A percentile compares a stretch with the other conserved stretches of the same genome.
Conservation (phyloP, 805 yeast species). For the Hemisphaericaspora nanyangensis region DNA sequence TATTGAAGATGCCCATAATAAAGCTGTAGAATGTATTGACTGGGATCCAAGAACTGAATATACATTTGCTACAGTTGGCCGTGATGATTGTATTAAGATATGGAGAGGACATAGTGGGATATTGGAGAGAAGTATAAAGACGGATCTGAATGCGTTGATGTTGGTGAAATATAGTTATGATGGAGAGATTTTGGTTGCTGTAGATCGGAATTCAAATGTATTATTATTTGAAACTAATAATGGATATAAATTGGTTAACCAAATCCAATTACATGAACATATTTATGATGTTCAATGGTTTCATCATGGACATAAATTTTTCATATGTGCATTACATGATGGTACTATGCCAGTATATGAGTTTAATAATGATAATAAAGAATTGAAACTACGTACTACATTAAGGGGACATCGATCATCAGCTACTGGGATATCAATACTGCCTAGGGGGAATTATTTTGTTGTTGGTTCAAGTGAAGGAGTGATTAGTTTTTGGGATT, state of each 20-base stretch:
- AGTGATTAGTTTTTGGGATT: slow-evolving; percentile 47
- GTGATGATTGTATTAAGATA: slow-evolving; percentile 42
- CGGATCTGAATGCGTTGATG: slow-evolving; percentile 14
- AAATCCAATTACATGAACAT: slow-evolving; percentile 19
- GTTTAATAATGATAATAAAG: slow-evolving; percentile 5
- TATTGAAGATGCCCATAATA: slow-evolving; percentile 39
- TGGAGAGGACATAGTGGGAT: slow-evolving; percentile 42
- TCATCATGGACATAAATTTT: slow-evolving; percentile 31
- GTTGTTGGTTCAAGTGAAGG: slow-evolving; percentile 59
- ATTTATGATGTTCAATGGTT: slow-evolving; percentile 46
- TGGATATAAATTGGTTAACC: slow-evolving; percentile 25
- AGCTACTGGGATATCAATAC: slow-evolving; percentile 43
- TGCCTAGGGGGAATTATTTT: slow-evolving; percentile 49
- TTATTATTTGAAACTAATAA: slow-evolving; percentile 28
- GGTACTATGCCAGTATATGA: slow-evolving; percentile 39
- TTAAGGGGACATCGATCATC: slow-evolving; percentile 48
- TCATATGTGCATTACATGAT: slow-evolving; percentile 40
- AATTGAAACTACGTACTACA: slow-evolving; percentile 12
- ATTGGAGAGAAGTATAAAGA: slow-evolving; percentile 25
- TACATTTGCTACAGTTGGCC: slow-evolving; percentile 46
- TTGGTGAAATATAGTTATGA: slow-evolving; percentile 40
- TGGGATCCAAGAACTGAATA: slow-evolving; percentile 50
- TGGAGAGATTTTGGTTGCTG: slow-evolving; percentile 44
- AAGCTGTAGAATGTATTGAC: slow-evolving; percentile 36
- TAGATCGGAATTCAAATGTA: slow-evolving; percentile 37